These are phyloP conservation scores for Ramaria rubella DNA, from an alignment of 768 basidiomycete genomes.

Conservation along the genomic window DNA sequence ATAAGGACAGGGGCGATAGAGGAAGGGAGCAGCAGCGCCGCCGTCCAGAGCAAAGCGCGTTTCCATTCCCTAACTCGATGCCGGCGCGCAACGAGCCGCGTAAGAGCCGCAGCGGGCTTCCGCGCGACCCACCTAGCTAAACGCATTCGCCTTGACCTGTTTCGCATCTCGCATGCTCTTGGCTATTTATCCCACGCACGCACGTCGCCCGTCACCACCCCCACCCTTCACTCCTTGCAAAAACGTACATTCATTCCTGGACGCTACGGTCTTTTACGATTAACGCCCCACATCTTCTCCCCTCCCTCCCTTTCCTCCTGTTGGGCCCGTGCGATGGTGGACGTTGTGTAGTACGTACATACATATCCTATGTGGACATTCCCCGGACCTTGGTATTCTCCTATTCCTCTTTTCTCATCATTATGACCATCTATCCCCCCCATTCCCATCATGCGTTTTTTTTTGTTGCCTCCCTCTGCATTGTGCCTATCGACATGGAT, in stretches of 20 bases:
- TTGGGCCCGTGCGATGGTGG: neutral
- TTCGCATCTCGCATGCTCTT: neutral
- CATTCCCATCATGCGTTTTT: no score
- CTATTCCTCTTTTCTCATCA: neutral
- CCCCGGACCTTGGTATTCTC: neutral
- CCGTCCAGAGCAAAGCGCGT: conserved; percentile 12
- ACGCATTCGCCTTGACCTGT: neutral
- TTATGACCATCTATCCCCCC: neutral
- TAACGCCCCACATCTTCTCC: neutral
- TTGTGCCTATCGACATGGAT: neutral
- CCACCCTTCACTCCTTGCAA: neutral
- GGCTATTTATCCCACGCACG: no score
- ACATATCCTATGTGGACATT: neutral
- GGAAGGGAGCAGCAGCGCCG: conserved; percentile 19
- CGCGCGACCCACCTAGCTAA: conserved; percentile 38
- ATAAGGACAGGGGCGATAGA: no score
- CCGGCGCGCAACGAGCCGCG: neutral
- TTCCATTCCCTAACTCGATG: conserved; percentile 8
- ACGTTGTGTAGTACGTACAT: neutral
- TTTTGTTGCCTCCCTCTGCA: no score
- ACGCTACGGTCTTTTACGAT: neutral
- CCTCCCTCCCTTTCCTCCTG: no score
- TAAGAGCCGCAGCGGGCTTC: conserved; percentile 18
- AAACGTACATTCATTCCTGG: neutral
- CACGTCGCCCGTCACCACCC: no score